phyloP scores from a whole-genome alignment of 2,329 filamentous ascomycete species.

The Penicillium thymicola region DNA sequence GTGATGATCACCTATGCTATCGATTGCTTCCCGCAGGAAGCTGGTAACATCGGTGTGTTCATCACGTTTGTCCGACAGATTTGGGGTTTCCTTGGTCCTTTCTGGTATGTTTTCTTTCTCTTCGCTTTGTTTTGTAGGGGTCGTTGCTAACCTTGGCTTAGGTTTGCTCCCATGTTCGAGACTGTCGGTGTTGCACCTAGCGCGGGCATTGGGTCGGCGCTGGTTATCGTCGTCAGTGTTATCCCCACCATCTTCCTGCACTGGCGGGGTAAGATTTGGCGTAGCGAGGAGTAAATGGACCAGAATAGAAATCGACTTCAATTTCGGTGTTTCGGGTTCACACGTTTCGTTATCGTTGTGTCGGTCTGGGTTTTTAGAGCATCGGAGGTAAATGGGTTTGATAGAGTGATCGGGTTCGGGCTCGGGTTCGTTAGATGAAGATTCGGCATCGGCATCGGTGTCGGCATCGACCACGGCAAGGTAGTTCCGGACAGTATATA shows the following conservation, averaged over 20 bases:
- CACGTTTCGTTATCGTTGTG: neutral
- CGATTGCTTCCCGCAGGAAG: slow-evolving; percentile 56
- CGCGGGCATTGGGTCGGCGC: slow-evolving; percentile 29
- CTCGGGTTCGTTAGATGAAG: slow-evolving; percentile 7
- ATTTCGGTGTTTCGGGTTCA: neutral
- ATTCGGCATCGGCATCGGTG: neutral
- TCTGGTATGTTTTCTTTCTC: slow-evolving; percentile 30
- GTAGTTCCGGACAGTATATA: slow-evolving; percentile 8
- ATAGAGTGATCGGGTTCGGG: slow-evolving; percentile 2
- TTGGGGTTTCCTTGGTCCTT: slow-evolving; percentile 40
- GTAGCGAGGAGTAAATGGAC: slow-evolving; percentile 10
- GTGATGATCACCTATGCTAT: slow-evolving; percentile 60
- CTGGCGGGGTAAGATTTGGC: slow-evolving; percentile 25
- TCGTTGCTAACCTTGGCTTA: slow-evolving; percentile 18
- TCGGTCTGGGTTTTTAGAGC: neutral
- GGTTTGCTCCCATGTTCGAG: slow-evolving; percentile 37
- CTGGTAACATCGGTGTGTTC: slow-evolving; percentile 59
- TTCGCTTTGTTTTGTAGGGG: neutral
- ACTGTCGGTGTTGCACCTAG: slow-evolving; percentile 33
- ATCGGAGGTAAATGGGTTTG: neutral
- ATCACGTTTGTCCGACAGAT: slow-evolving; percentile 54
- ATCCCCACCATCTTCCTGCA: slow-evolving; percentile 33
- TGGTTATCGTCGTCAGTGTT: slow-evolving; percentile 32
- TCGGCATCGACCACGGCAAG: neutral
- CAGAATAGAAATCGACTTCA: neutral